A percentile compares a stretch with the other conserved stretches of the same genome.
Evolutionary conservation across 1,284 basidiomycete genomes (phyloP).

Genomic region (Trichosporon ovoides): DNA sequence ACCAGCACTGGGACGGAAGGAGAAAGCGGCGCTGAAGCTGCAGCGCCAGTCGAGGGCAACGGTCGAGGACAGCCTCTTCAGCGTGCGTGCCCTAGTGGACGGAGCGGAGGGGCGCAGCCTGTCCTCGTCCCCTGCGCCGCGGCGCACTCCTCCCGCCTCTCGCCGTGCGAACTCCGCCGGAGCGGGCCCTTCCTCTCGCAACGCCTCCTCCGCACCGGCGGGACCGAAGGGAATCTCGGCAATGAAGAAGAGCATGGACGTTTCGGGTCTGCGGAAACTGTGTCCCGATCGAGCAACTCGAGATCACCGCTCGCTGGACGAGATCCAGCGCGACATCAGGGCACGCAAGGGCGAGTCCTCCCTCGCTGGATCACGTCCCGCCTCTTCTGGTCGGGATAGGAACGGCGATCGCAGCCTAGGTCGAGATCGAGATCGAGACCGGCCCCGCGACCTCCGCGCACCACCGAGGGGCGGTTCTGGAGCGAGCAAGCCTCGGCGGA

Average conservation of each 20-base stretch:
- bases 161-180: background rate
- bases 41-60: background rate
- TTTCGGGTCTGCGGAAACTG: conserved; percentile 27
- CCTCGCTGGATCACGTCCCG: background rate
- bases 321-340: conserved; percentile 38
- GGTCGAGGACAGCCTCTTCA: conserved; percentile 26
- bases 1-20: conserved; percentile 33
- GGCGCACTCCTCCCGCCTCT: background rate
- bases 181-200: background rate
- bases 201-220: background rate
- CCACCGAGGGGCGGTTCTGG: background rate
- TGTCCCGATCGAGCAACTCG: conserved; percentile 37
- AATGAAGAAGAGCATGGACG: conserved; percentile 22
- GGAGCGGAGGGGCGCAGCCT: conserved; percentile 9
- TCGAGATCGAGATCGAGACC: conserved; percentile 1
- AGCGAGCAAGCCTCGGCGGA: conserved; percentile 4
- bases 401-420: conserved; percentile 2
- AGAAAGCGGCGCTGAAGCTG: conserved; percentile 23
- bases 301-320: conserved; percentile 38
- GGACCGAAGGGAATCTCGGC: conserved; percentile 8
- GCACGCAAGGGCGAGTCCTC: conserved; percentile 15
- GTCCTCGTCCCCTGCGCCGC: background rate
- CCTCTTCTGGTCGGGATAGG: conserved; percentile 1
- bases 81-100: conserved; percentile 34
- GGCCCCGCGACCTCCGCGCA: background rate